These are phyloP conservation scores for Lachancea sp. DNA, from an alignment of 805 yeast species.

Conservation along the genomic window DNA sequence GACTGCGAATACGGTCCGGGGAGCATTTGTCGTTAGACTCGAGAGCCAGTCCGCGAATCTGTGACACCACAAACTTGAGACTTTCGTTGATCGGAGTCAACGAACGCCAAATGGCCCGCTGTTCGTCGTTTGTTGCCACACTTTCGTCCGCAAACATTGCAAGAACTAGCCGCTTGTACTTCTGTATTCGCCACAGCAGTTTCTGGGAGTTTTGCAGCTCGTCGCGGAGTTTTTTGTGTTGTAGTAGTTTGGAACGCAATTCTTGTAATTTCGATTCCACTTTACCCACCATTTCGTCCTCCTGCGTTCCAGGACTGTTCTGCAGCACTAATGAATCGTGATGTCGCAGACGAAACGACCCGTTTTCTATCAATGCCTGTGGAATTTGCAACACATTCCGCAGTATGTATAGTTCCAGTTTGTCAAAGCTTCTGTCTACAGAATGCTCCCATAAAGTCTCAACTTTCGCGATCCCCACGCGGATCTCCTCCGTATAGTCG, in stretches of 20 bases:
- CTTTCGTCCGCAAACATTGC: constrained; percentile 3
- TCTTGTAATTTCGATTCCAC: constrained; percentile 18
- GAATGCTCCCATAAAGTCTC: constrained; percentile 70
- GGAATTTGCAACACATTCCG: constrained; percentile 75
- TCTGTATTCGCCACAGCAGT: constrained; percentile 15
- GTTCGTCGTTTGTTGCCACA: constrained; percentile 3
- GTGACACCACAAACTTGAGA: constrained; percentile 20
- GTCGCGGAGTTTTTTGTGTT: constrained; percentile 15
- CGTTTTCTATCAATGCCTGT: constrained; percentile 51
- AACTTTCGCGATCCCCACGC: constrained; percentile 71
- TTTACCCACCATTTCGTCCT: constrained; percentile 9
- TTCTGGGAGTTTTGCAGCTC: constrained; percentile 16
- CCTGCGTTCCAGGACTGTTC: constrained; percentile 4
- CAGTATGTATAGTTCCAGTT: constrained; percentile 72
- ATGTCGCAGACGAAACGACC: constrained; percentile 63
- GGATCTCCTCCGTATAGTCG: constrained; percentile 47
- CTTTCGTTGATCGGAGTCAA: constrained; percentile 28
- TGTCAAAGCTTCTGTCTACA: constrained; percentile 78
- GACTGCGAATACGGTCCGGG: constrained; percentile 15
- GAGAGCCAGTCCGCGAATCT: constrained; percentile 23
- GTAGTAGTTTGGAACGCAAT: constrained; percentile 18
- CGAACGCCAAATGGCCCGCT: constrained; percentile 15
- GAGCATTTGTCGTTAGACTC: constrained; percentile 24
- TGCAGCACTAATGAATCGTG: constrained; percentile 47
- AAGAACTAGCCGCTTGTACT: constrained; percentile 15